These are phyloP conservation scores for Linum tenue DNA, from an alignment of 345 rosid genomes.

Conservation along the genomic window DNA sequence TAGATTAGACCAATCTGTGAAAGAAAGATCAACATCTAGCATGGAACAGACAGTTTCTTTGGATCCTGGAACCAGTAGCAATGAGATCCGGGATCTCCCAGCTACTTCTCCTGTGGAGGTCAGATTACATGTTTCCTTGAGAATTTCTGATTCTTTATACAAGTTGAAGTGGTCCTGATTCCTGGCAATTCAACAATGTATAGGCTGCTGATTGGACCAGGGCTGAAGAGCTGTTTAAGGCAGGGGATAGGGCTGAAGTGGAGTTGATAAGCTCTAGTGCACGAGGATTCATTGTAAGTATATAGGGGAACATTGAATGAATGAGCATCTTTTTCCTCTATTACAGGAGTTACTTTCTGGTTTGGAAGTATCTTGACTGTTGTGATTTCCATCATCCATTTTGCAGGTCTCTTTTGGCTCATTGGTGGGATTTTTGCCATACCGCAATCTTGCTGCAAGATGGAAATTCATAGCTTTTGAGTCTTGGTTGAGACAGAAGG, in stretches of 20 bases:
- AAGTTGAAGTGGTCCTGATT: constrained; percentile 13
- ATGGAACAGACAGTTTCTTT: constrained; percentile 18
- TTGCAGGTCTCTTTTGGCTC: constrained; percentile 80
- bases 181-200: constrained; percentile 15
- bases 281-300: constrained; percentile 78
- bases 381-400: constrained; percentile 6
- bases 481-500: constrained; percentile 84
- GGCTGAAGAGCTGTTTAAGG: constrained; percentile 53
- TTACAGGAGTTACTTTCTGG: constrained; percentile 10
- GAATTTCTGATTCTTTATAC: constrained; percentile 6
- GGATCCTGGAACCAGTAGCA: constrained; percentile 24
- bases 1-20: constrained; percentile 48
- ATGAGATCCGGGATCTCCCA: constrained; percentile 30
- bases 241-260: constrained; percentile 53
- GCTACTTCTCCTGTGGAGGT: constrained; percentile 48
- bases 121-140: constrained; percentile 14
- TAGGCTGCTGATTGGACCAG: constrained; percentile 74
- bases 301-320: not conserved
- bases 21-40: constrained; percentile 23
- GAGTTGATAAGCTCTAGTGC: constrained; percentile 72
- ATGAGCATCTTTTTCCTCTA: not conserved
- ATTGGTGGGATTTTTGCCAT: constrained; percentile 78
- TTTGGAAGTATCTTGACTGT: constrained; percentile 6
- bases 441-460: constrained; percentile 65
- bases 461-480: constrained; percentile 90